A percentile compares a stretch with the other conserved stretches of the same genome.
These are phyloP conservation scores for Capsella bursapastoris DNA, from an alignment of 345 rosid genomes.

Conservation along the genomic window DNA sequence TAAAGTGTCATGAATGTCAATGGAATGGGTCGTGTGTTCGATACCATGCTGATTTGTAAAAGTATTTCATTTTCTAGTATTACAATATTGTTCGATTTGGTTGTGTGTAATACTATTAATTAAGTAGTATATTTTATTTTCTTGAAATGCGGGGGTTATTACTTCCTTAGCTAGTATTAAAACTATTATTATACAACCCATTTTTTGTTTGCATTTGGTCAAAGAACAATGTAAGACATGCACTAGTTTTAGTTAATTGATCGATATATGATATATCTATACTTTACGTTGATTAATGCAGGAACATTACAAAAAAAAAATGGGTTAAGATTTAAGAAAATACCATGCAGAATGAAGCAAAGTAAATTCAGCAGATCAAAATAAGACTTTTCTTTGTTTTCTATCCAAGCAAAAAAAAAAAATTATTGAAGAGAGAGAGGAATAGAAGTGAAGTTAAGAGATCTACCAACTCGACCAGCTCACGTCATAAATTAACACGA, in stretches of 20 bases:
- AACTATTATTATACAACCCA: background rate
- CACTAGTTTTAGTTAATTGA: background rate
- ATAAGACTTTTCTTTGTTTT: background rate
- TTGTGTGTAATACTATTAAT: background rate
- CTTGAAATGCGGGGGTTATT: conserved; percentile 14
- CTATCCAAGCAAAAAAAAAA: background rate
- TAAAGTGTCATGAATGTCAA: conserved; percentile 13
- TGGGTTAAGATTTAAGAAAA: background rate
- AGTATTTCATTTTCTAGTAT: background rate
- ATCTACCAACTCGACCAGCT: conserved; percentile 49
- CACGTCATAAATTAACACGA: conserved; percentile 34
- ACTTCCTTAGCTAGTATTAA: background rate
- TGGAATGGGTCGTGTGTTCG: conserved; percentile 30
- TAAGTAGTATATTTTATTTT: background rate
- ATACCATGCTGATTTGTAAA: conserved; percentile 18
- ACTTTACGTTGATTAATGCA: conserved; percentile 7
- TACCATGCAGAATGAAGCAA: background rate
- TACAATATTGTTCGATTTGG: background rate
- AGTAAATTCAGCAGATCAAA: background rate
- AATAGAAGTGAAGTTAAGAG: conserved; percentile 35
- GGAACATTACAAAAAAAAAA: background rate
- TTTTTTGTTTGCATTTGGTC: conserved; percentile 2
- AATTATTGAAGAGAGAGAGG: conserved; percentile 36
- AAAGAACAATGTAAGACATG: conserved; percentile 9
- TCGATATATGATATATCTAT: background rate